These are phyloP conservation scores for Cryphonectria parasitica DNA, from an alignment of 2,329 filamentous ascomycete genomes.

Conservation along the genomic window DNA sequence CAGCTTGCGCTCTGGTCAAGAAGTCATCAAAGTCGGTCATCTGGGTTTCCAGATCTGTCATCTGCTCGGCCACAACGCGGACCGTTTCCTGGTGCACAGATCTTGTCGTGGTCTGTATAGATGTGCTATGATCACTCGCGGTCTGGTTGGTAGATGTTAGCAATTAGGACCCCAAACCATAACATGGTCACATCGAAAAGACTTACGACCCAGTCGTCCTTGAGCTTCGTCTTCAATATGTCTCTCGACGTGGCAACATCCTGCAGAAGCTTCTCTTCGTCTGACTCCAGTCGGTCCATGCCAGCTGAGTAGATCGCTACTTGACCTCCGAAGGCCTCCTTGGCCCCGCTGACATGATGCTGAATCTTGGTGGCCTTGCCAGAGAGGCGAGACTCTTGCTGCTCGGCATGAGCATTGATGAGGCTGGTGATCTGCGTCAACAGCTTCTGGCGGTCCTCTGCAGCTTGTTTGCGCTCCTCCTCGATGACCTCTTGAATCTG, in stretches of 20 bases:
- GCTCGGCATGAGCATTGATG: constrained; percentile 72
- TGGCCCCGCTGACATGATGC: constrained; percentile 67
- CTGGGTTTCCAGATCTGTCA: constrained; percentile 83
- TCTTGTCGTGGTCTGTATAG: constrained; percentile 81
- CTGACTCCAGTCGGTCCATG: constrained; percentile 75
- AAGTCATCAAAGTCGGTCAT: constrained; percentile 91
- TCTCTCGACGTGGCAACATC: constrained; percentile 76
- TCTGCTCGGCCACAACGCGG: constrained; percentile 86
- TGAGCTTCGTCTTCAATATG: constrained; percentile 77
- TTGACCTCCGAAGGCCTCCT: constrained; percentile 66
- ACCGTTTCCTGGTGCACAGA: constrained; percentile 91
- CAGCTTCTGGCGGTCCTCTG: constrained; percentile 73
- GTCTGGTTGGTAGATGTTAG: constrained; percentile 48
- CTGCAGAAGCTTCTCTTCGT: constrained; percentile 70
- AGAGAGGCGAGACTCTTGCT: constrained; percentile 72
- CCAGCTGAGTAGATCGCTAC: constrained; percentile 68
- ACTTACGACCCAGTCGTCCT: constrained; percentile 82
- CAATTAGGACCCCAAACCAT: neutral
- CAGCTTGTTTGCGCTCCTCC: constrained; percentile 75
- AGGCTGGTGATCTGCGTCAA: constrained; percentile 78
- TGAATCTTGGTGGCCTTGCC: constrained; percentile 66
- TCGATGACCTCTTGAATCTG: constrained; percentile 71
- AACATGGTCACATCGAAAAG: constrained; percentile 54
- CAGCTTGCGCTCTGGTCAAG: constrained; percentile 76
- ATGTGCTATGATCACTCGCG: constrained; percentile 79